phyloP scores from a whole-genome alignment of 768 basidiomycete species.

The Exsudoporus frostii region DNA sequence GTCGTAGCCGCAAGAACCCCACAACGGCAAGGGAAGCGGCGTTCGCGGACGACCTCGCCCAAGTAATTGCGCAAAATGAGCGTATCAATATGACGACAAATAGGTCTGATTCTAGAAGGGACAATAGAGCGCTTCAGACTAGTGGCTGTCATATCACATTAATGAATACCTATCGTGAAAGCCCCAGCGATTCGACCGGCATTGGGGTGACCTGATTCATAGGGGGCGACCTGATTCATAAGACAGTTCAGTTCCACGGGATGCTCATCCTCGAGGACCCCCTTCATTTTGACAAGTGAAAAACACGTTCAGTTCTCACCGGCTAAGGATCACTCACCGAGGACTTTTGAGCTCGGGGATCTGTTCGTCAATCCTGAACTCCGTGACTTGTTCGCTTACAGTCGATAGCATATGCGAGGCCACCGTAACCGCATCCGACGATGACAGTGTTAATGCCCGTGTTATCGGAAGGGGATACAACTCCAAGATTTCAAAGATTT shows the following conservation, averaged over 20 bases:
- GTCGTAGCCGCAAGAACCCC: slow-evolving; percentile 22
- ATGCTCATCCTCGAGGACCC: neutral
- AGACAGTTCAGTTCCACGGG: neutral
- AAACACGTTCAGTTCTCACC: slow-evolving; percentile 1
- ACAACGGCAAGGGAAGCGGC: slow-evolving; percentile 10
- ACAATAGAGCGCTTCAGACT: slow-evolving; percentile 13
- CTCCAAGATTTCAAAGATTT: neutral
- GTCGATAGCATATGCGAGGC: neutral
- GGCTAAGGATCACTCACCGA: slow-evolving; percentile 10
- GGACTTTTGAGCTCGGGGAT: slow-evolving; percentile 10
- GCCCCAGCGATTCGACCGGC: slow-evolving; percentile 25
- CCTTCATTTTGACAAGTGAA: slow-evolving; percentile 11
- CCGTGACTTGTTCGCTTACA: slow-evolving; percentile 15
- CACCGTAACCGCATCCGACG: slow-evolving; percentile 22
- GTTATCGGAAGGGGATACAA: neutral
- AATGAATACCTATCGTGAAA: slow-evolving; percentile 17
- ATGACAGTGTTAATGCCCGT: neutral
- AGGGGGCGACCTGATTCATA: slow-evolving; percentile 15
- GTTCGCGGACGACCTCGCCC: slow-evolving; percentile 18
- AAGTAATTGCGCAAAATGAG: slow-evolving; percentile 20
- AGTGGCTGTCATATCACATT: slow-evolving; percentile 11
- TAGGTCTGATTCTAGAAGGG: slow-evolving; percentile 20
- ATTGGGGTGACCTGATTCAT: too few relatives aligned
- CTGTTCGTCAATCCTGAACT: slow-evolving; percentile 22
- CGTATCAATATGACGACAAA: slow-evolving; percentile 15